Percentiles rank a stretch among this genome's conserved stretches.
Conservation (phyloP, 352 stramenopile genomes). For the Pythium folliculosum region DNA sequence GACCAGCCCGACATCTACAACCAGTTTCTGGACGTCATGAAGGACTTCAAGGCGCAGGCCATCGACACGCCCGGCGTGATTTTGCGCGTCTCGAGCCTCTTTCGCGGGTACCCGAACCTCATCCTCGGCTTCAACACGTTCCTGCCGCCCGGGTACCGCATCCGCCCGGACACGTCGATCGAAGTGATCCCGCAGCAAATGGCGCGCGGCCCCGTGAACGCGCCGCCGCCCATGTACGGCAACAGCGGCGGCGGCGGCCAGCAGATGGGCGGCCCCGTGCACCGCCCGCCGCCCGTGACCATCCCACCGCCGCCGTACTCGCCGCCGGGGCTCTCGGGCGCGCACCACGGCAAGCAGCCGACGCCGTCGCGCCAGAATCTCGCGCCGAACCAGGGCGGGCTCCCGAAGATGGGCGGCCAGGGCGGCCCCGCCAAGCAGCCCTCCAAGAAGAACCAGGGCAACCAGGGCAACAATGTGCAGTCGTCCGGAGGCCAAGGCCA, state of each 20-base stretch:
- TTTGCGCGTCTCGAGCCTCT: slow-evolving; percentile 96
- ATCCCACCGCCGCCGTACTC: slow-evolving; percentile 72
- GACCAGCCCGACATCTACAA: slow-evolving; percentile 99
- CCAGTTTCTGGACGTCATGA: slow-evolving; percentile 99
- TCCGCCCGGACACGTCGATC: slow-evolving; percentile 82
- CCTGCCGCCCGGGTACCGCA: slow-evolving; percentile 93
- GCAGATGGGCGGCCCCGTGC: slow-evolving; percentile 35
- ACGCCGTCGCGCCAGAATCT: slow-evolving; percentile 59
- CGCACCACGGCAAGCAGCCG: slow-evolving; percentile 41
- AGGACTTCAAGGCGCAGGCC: slow-evolving; percentile 98
- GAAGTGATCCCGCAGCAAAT: slow-evolving; percentile 77
- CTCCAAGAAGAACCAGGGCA: slow-evolving; percentile 54
- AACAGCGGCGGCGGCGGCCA: slow-evolving; percentile 20
- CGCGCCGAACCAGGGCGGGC: slow-evolving; percentile 29
- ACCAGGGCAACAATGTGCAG: slow-evolving; percentile 29
- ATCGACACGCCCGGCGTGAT: slow-evolving; percentile 99
- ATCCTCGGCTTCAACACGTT: slow-evolving; percentile 99
- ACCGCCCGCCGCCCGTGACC: slow-evolving; percentile 66
- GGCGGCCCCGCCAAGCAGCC: slow-evolving; percentile 34
- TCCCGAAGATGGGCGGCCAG: slow-evolving; percentile 38
- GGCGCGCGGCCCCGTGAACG: slow-evolving; percentile 33
- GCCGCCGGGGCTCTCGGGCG: slow-evolving; percentile 42
- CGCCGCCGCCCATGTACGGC: slow-evolving; percentile 35
- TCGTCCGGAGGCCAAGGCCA: slow-evolving; percentile 6
- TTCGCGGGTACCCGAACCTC: slow-evolving; percentile 98